Evolutionary conservation across 768 basidiomycete species (phyloP).

Genomic region (Chalciporus piperatus): DNA sequence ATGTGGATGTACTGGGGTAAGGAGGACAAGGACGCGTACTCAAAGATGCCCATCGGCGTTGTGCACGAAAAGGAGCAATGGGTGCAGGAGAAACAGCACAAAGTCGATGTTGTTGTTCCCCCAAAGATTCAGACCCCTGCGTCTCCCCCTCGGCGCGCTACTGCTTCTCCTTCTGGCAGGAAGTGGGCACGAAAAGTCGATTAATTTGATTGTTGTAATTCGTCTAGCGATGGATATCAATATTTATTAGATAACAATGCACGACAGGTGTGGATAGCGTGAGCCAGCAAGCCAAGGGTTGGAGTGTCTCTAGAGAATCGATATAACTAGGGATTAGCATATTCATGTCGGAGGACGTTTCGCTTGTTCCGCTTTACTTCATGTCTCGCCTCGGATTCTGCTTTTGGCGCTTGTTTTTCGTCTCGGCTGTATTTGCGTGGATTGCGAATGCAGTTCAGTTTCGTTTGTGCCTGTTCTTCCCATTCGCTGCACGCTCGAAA

Average conservation of each 20-base stretch:
- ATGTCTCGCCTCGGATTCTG: too few relatives aligned
- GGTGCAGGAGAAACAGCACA: constrained; percentile 23
- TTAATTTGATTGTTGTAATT: constrained; percentile 34
- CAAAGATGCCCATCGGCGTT: constrained; percentile 17
- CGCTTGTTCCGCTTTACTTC: too few relatives aligned
- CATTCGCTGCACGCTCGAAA: too few relatives aligned
- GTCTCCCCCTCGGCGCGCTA: constrained; percentile 39
- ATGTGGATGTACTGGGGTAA: constrained; percentile 83
- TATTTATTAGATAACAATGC: constrained; percentile 16
- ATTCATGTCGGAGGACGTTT: too few relatives aligned
- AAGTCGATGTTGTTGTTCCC: constrained; percentile 44
- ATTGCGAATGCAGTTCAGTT: too few relatives aligned
- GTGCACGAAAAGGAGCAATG: constrained; percentile 30
- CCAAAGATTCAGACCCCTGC: constrained; percentile 43
- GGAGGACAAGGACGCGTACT: constrained; percentile 34
- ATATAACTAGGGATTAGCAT: too few relatives aligned
- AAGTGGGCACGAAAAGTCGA: constrained; percentile 78
- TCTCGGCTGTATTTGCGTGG: too few relatives aligned
- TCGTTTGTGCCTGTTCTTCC: too few relatives aligned
- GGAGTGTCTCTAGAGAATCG: too few relatives aligned
- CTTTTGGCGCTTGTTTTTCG: too few relatives aligned
- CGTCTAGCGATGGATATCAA: constrained; percentile 7
- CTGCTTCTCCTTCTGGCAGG: constrained; percentile 50
- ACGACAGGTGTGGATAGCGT: neutral
- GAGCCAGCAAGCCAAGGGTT: neutral